Percentiles rank a stretch among this genome's conserved stretches.
phyloP scores from a whole-genome alignment of 108 stramenopile genomes.

The Cyclotella choctawhatcheeana region DNA sequence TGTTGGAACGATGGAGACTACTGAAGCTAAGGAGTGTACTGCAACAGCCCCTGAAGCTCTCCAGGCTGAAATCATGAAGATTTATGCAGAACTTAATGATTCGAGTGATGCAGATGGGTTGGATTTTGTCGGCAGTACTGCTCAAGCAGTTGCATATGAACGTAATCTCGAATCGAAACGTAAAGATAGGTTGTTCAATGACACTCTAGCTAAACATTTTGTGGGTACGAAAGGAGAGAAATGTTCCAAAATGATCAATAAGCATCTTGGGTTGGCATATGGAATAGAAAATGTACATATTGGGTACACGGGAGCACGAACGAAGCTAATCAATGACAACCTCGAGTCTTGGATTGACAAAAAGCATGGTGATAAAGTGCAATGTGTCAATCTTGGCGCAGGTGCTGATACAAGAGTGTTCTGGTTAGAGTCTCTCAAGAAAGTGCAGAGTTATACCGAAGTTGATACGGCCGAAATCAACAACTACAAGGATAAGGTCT shows the following conservation, averaged over 20 bases:
- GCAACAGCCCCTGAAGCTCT: background rate
- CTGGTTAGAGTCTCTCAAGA: background rate
- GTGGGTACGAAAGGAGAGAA: background rate
- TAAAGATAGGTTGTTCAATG: background rate
- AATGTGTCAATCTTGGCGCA: background rate
- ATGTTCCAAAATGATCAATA: constrained; percentile 9
- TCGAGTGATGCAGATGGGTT: background rate
- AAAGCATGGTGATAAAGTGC: background rate
- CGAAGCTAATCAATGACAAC: background rate
- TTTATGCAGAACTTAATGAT: constrained; percentile 5
- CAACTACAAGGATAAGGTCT: background rate
- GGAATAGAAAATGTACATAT: constrained; percentile 6
- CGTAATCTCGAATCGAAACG: constrained; percentile 1
- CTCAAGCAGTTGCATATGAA: constrained; percentile 7
- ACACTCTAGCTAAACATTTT: background rate
- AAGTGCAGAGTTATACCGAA: background rate
- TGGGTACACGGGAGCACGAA: constrained; percentile 1
- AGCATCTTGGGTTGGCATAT: background rate
- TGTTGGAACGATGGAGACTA: too few species aligned
- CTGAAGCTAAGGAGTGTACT: background rate
- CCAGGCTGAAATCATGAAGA: background rate
- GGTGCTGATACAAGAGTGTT: background rate
- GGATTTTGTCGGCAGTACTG: constrained; percentile 6
- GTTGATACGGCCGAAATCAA: background rate
- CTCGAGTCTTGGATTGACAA: background rate